phyloP scores from a whole-genome alignment of 495 filamentous ascomycete genomes.

The Neurospora sp. region DNA sequence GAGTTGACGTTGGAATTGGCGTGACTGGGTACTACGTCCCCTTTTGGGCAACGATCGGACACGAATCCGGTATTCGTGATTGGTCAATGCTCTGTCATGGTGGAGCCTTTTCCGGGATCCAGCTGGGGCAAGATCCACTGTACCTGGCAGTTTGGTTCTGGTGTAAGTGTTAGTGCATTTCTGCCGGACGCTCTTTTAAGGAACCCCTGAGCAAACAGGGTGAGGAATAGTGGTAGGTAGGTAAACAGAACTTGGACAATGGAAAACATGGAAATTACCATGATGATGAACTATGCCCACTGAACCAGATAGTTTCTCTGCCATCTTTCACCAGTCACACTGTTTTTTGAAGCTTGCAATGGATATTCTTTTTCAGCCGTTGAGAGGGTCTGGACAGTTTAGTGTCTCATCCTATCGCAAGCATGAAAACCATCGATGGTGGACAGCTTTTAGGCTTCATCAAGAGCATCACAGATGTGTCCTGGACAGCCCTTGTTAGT shows the following conservation, averaged over 20 bases:
- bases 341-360: neutral
- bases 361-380: neutral
- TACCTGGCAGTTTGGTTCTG: neutral
- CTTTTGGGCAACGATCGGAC: neutral
- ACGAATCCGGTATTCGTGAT: neutral
- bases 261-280: neutral
- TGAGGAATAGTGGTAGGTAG: neutral
- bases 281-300: neutral
- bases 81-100: neutral
- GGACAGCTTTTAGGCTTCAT: neutral
- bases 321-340: too few relatives aligned
- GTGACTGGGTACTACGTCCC: neutral
- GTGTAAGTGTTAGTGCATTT: neutral
- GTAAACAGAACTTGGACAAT: neutral
- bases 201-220: neutral
- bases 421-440: neutral
- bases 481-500: neutral
- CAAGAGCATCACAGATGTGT: neutral
- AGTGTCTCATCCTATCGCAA: neutral
- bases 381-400: neutral
- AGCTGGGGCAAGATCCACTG: neutral
- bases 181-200: neutral
- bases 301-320: neutral
- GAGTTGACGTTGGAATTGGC: neutral
- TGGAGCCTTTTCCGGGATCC: neutral